phyloP scores from a whole-genome alignment of 2,329 filamentous ascomycete genomes.

The Pseudocercospora musae region DNA sequence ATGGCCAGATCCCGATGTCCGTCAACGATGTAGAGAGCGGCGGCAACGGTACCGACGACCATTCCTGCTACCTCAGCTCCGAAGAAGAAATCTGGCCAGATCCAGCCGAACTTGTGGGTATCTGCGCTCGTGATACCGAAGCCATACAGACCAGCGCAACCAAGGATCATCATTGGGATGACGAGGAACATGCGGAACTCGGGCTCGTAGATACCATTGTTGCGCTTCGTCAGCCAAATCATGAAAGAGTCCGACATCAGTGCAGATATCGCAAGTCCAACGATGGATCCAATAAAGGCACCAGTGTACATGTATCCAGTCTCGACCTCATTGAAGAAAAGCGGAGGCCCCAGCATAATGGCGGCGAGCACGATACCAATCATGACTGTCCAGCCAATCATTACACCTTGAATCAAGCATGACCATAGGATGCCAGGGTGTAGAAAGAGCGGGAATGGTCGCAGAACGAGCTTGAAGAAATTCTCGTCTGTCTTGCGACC shows the following conservation, averaged over 20 bases:
- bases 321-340: conserved; percentile 76
- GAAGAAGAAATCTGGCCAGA: conserved; percentile 77
- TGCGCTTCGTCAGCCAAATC: conserved; percentile 65
- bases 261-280: conserved; percentile 75
- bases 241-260: conserved; percentile 70
- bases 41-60: conserved; percentile 85
- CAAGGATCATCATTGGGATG: conserved; percentile 74
- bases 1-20: conserved; percentile 83
- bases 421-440: conserved; percentile 85
- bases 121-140: conserved; percentile 72
- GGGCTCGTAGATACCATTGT: conserved; percentile 82
- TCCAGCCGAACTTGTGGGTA: conserved; percentile 62
- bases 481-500: conserved; percentile 76
- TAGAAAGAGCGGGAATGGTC: conserved; percentile 77
- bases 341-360: conserved; percentile 75
- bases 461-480: conserved; percentile 62
- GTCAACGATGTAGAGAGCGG: conserved; percentile 85
- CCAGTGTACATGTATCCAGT: conserved; percentile 86
- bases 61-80: conserved; percentile 81
- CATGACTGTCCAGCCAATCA: conserved; percentile 95
- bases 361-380: conserved; percentile 80
- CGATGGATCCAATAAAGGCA: conserved; percentile 76
- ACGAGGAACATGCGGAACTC: conserved; percentile 85
- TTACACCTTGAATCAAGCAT: conserved; percentile 76
- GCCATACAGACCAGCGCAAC: conserved; percentile 75